These are phyloP conservation scores for Penicillium sp. DNA, from an alignment of 2,329 filamentous ascomycete species.

Conservation along the genomic window DNA sequence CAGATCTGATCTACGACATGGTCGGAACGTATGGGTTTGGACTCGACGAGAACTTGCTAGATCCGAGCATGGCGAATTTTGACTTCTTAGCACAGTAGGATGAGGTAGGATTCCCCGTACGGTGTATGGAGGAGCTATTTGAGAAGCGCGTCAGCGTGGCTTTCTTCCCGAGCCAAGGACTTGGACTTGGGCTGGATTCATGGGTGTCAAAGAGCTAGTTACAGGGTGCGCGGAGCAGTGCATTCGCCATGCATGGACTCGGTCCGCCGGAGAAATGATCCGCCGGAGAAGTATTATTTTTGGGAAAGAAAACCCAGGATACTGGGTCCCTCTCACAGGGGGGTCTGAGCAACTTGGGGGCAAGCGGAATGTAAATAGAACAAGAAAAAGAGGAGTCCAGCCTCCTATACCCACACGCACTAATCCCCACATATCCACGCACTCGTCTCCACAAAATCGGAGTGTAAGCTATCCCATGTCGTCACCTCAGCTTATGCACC, in stretches of 20 bases:
- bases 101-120: not conserved
- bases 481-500: constrained; percentile 21
- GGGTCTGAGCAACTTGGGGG: constrained; percentile 3
- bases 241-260: no score
- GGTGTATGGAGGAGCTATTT: no score
- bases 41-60: constrained; percentile 42
- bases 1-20: constrained; percentile 45
- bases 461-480: constrained; percentile 22
- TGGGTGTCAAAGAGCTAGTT: no score
- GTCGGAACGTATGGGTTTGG: constrained; percentile 46
- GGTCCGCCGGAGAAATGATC: no score
- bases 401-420: constrained; percentile 14
- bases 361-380: constrained; percentile 17
- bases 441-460: constrained; percentile 11
- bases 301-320: not conserved
- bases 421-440: constrained; percentile 8
- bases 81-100: constrained; percentile 38
- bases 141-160: no score
- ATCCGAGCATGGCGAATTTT: constrained; percentile 44
- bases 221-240: no score
- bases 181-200: no score
- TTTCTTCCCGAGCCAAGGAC: no score
- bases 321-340: not conserved
- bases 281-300: no score
- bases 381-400: not conserved